Evolutionary conservation across 192 early-diverging fungal genomes (phyloP), one percentile per base, ranked within the genome.

Genomic region (Coemansia sp.): DNA sequence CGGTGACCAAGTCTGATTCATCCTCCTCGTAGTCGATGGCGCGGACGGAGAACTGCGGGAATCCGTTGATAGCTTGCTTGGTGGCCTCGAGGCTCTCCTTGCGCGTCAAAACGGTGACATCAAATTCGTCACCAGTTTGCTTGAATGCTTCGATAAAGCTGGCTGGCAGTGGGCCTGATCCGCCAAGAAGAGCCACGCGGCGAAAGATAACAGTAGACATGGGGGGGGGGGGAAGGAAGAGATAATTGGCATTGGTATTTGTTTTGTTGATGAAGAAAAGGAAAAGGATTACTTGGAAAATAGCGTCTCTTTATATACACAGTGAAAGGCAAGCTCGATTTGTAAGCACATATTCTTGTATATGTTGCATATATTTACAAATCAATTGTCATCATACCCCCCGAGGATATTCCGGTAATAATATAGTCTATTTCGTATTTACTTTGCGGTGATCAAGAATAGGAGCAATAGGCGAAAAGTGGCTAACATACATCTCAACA

Each of bases 381-480:
- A n/a, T n/a, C n/a, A n/a, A n/a, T n/a, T n/a, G n/a, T n/a, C n/a
- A n/a, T n/a, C n/a, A n/a, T n/a, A n/a, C n/a, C n/a, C n/a, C n/a
- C n/a, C n/a, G n/a, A n/a, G n/a, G n/a, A n/a, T n/a, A n/a, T n/a
- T n/a, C n/a, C n/a, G n/a, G n/a, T n/a, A n/a, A n/a, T n/a, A n/a
- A n/a, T n/a, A n/a, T n/a, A n/a, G n/a, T n/a, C n/a, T n/a, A n/a
- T n/a, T n/a, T n/a, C n/a, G n/a, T 5, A 38, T 31, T 19, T 60
- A 67, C 41, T 67, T n/a, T 70, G 63, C 73, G 73, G 14, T 75
- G 65, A 19, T 81, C 69, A 12, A 81, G 65, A 8, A 60, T 41
- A 3, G 72, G 78, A 14, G 56, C n/a, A 8, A 81, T 11, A 8
- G 78, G 78, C 49, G 78, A 81, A 22, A 81, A 81, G 2, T 45